Evolutionary conservation across 2,329 filamentous ascomycete genomes (phyloP).

Genomic region (Berkeleyomyces rouxiae): DNA sequence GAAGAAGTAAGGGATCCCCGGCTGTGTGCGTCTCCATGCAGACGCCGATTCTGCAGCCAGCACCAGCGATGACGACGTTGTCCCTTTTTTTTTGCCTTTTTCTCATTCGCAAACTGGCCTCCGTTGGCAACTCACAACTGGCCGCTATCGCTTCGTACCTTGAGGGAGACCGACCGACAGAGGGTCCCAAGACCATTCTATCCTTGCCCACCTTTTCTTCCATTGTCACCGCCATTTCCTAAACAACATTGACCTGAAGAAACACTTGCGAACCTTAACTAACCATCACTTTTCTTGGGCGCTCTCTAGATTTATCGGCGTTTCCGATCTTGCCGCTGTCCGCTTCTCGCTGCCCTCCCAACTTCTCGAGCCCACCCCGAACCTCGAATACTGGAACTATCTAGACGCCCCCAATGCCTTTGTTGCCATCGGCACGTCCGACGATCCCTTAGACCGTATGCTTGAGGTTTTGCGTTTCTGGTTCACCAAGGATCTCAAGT

Average conservation of each 20-base stretch:
- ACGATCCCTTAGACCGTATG: constrained; percentile 85
- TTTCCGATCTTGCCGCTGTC: constrained; percentile 85
- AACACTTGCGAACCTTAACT: background rate
- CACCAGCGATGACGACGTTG: background rate
- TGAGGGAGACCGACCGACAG: background rate
- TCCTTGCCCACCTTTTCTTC: background rate
- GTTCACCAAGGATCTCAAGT: constrained; percentile 99
- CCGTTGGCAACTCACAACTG: background rate
- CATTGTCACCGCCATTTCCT: background rate
- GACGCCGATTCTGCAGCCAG: background rate
- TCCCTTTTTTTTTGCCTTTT: background rate
- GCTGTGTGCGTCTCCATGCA: background rate
- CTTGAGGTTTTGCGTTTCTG: constrained; percentile 88
- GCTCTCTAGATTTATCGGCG: constrained; percentile 67
- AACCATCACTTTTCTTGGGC: background rate
- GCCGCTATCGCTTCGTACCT: no score
- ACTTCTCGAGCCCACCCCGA: constrained; percentile 87
- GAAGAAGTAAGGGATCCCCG: constrained; percentile 12
- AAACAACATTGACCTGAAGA: background rate
- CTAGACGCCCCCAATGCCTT: constrained; percentile 90
- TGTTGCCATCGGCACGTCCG: constrained; percentile 64
- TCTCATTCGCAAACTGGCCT: background rate
- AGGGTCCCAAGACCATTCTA: background rate
- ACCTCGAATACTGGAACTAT: constrained; percentile 98
- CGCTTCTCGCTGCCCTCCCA: constrained; percentile 93